Base-by-base conservation (phyloP, 2,329 filamentous ascomycete species). In the Hymenoscyphus scutula region DNA sequence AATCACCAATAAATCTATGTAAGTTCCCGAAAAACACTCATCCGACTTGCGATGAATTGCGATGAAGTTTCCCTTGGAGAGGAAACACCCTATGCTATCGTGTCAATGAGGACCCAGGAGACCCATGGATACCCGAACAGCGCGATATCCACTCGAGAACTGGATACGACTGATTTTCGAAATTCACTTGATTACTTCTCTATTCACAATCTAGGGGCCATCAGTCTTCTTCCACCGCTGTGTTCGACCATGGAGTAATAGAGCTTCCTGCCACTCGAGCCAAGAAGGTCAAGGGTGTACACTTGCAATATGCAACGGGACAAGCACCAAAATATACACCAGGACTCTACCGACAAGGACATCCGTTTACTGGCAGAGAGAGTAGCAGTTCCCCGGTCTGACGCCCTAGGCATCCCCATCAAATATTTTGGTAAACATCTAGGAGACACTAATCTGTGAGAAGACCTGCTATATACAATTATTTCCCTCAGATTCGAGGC, bases 281-380 rank as follows among this genome's bases (percentile, higher is more conserved):
- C 3, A 56, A 11, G 11, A 56, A 56, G 17, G 11, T 19, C 17
- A 56, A 23, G 13, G 53, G 29, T 11, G 32, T 56, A 3, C 17
- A n/a, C 27, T n/a, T 55, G 15, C 53, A 32, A 32, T 30, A 54
- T 7, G 8, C 25, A n/a, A 0, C 53, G 1, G 27, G 30, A 19
- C 23, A 30, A n/a, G 5, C 53, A 4, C 53, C n/a, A 5, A 29
- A 0, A n/a, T 34, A 34, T 10, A 34, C 8, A 19, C 2, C 53
- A 19, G 37, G 2, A 34, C 19, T 13, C 19, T 56, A 34, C 32
- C 53, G 29, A 19, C 29, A 85, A 88, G 27, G 85, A 75, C 15
- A 89, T 68, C 71, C 89, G 1, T 19, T 2, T 1, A n/a, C 37
- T n/a, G 37, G 37, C 17, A n/a, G n/a, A n/a, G n/a, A 17, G 3